These are phyloP conservation scores for Theileria equi DNA, from an alignment of 169 alveolate species.

Conservation along the genomic window DNA sequence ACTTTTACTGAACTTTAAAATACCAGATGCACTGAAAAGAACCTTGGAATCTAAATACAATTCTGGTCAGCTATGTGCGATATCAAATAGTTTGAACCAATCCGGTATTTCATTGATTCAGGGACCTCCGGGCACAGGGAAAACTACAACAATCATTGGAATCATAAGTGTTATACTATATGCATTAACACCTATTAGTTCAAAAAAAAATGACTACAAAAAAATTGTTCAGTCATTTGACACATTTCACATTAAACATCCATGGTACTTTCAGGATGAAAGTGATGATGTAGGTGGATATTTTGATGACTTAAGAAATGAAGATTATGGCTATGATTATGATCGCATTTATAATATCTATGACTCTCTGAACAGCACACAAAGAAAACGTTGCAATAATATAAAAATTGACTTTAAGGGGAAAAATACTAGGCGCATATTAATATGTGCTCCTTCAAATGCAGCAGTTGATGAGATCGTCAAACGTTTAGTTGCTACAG, in stretches of 20 bases:
- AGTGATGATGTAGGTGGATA: slow-evolving; percentile 7
- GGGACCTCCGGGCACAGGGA: slow-evolving; percentile 99
- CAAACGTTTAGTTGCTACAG: slow-evolving; percentile 80
- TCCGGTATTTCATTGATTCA: slow-evolving; percentile 90
- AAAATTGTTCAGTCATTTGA: background rate
- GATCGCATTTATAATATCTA: slow-evolving; percentile 28
- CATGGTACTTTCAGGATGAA: slow-evolving; percentile 17
- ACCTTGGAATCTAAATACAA: slow-evolving; percentile 61
- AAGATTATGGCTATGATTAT: background rate
- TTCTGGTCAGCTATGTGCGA: slow-evolving; percentile 70
- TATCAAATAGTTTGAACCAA: slow-evolving; percentile 64
- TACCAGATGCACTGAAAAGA: slow-evolving; percentile 61
- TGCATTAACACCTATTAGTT: background rate
- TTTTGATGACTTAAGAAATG: slow-evolving; percentile 34
- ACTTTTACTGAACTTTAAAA: slow-evolving; percentile 11
- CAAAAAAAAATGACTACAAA: background rate
- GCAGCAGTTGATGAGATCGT: slow-evolving; percentile 99
- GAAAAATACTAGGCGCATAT: slow-evolving; percentile 67
- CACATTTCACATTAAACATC: slow-evolving; percentile 1
- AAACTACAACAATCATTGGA: slow-evolving; percentile 93
- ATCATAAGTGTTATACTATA: slow-evolving; percentile 82
- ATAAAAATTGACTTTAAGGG: slow-evolving; percentile 18
- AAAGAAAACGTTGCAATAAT: slow-evolving; percentile 1
- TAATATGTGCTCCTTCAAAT: slow-evolving; percentile 98
- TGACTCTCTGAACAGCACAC: slow-evolving; percentile 23